phyloP scores from a whole-genome alignment of 2,329 filamentous ascomycete species.

The Aspergillus vadensis region DNA sequence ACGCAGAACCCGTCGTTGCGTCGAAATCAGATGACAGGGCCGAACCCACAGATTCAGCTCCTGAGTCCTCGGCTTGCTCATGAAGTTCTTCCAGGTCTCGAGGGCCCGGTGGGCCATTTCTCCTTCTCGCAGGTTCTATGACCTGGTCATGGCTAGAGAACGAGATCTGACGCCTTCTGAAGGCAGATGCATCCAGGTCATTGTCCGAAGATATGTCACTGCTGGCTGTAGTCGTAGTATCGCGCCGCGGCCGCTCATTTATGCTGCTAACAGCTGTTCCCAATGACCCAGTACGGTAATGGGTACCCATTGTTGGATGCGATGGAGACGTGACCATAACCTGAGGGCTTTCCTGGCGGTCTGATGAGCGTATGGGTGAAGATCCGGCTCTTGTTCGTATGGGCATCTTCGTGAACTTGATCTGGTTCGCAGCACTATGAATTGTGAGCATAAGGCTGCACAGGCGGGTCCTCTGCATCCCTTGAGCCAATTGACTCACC shows the following conservation, averaged over 20 bases:
- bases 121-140: conserved; percentile 34
- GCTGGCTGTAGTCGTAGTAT: conserved; percentile 66
- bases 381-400: conserved; percentile 82
- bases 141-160: conserved; percentile 43
- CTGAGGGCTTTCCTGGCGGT: conserved; percentile 48
- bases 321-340: conserved; percentile 60
- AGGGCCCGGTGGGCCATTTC: conserved; percentile 29
- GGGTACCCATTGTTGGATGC: conserved; percentile 48
- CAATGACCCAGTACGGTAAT: conserved; percentile 58
- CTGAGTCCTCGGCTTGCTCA: conserved; percentile 51
- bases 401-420: conserved; percentile 96
- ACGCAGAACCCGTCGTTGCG: conserved; percentile 58
- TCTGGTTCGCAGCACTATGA: conserved; percentile 75
- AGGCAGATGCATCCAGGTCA: conserved; percentile 57
- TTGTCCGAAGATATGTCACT: conserved; percentile 69
- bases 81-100: conserved; percentile 37
- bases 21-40: conserved; percentile 58
- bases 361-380: conserved; percentile 70
- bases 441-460: conserved; percentile 21
- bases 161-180: conserved; percentile 56
- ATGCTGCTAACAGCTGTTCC: conserved; percentile 56
- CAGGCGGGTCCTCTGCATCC: neutral
- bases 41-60: conserved; percentile 51
- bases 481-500: conserved; percentile 26
- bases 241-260: conserved; percentile 58